These are phyloP conservation scores for Incumbomyces delicatus DNA, from an alignment of 2,329 filamentous ascomycete genomes.

Conservation along the genomic window DNA sequence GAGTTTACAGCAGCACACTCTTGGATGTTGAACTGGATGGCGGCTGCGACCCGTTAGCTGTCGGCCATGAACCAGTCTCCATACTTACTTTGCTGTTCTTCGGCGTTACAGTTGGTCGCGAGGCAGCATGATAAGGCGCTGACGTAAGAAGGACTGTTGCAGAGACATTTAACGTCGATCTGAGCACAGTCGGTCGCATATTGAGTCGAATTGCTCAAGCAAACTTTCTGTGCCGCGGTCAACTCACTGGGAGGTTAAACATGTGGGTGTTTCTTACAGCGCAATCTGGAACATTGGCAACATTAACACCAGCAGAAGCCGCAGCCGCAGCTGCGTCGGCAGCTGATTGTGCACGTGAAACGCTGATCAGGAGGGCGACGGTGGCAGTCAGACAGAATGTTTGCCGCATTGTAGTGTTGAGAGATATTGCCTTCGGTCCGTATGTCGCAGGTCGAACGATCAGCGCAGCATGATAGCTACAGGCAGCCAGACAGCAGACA, in stretches of 20 bases:
- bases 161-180: constrained; percentile 21
- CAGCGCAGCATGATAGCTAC: no score
- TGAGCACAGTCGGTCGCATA: constrained; percentile 17
- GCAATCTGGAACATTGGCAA: constrained; percentile 16
- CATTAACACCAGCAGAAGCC: constrained; percentile 7
- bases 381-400: neutral
- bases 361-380: neutral
- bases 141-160: constrained; percentile 17
- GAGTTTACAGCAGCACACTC: constrained; percentile 20
- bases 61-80: neutral
- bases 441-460: no score
- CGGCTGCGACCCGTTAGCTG: constrained; percentile 9
- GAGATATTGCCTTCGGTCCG: no score
- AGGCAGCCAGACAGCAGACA: no score
- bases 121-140: constrained; percentile 21
- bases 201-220: constrained; percentile 19
- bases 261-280: constrained; percentile 13
- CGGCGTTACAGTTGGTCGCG: constrained; percentile 13
- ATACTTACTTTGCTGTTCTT: constrained; percentile 19
- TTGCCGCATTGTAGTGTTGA: neutral
- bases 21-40: constrained; percentile 22
- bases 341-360: neutral
- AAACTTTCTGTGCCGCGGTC: constrained; percentile 17
- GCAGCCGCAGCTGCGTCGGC: neutral
- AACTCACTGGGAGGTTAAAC: neutral